Evolutionary conservation across 1,284 basidiomycete species (phyloP), one percentile per base, ranked within the genome.

Genomic region (Apiotrichum montevideense): DNA sequence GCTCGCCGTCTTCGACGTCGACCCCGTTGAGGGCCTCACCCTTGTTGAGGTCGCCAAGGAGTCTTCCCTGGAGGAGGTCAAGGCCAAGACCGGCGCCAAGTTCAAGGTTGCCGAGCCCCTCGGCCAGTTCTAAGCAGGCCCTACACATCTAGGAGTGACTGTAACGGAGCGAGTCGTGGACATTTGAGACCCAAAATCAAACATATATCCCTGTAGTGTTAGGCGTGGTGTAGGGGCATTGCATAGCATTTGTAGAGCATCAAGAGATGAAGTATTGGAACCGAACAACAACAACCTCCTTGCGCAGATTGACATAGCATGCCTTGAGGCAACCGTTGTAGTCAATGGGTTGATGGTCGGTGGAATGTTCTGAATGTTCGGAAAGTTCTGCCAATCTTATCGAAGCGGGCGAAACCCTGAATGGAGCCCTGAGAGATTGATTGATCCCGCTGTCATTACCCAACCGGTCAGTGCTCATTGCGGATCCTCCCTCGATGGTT

Each of bases 1-100:
- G 69, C 81, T 94, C 67, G 78, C 75, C 45, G 90, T 91, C 49
- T 96, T 96, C 75, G 80, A 87, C 54, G 87, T 95, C 35, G 87
- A 95, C 75, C 82, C 88, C 54, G 79, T 78, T 58, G 82, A 82
- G 34, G 87, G 88, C 33, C 81, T 80, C 67, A 83, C 83, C 46
- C 79, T 95, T 63, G 83, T 83, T 59, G 92, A 95, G 73, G 74
- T 95, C 52, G 85, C 86, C 8, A 39, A 42, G 41, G 41, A 42
- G 41, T 42, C 41, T 2, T 87, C 85, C 7, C 72, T 93, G 51
- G 87, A 91, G 46, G 88, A 93, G 75, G 85, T 96, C 52, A 83
- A 80, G 69, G 82, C 83, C 15, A 91, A 91, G 81, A 95, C 91
- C 0, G 88, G 81, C 21, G 86, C 86, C 46, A 82, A 84, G 50